A percentile compares a stretch with the other conserved stretches of the same genome.
phyloP scores from a whole-genome alignment of 345 rosid genomes.

The Arabis hirsuta region DNA sequence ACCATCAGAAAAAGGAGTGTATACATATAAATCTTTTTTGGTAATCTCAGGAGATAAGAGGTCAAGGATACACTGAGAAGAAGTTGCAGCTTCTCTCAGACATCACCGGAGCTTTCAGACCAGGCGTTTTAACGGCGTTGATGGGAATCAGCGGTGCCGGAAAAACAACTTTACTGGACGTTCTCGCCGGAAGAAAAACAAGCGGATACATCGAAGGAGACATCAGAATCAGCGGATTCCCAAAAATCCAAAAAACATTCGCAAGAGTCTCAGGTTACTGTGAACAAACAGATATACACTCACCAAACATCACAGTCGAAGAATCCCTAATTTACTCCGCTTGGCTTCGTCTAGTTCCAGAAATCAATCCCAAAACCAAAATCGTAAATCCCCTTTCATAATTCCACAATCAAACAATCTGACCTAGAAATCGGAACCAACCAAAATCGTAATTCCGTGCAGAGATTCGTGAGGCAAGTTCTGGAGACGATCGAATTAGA shows the following conservation, averaged over 20 bases:
- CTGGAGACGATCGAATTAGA: conserved; percentile 77
- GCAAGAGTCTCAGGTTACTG: conserved; percentile 88
- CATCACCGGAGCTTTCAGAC: conserved; percentile 68
- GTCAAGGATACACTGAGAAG: conserved; percentile 52
- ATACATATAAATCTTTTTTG: not conserved
- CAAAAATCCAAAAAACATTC: conserved; percentile 72
- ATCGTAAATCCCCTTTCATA: conserved; percentile 45
- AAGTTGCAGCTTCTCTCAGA: conserved; percentile 67
- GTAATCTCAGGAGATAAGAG: conserved; percentile 60
- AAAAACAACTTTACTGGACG: conserved; percentile 85
- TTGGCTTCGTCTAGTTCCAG: conserved; percentile 73
- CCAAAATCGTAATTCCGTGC: not conserved
- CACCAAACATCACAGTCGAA: conserved; percentile 69
- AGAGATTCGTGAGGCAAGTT: conserved; percentile 79
- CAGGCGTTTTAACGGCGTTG: conserved; percentile 78
- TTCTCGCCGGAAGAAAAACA: conserved; percentile 86
- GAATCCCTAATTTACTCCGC: conserved; percentile 81
- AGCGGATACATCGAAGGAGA: conserved; percentile 75
- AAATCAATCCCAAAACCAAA: conserved; percentile 61
- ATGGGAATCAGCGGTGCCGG: conserved; percentile 97
- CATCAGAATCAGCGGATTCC: conserved; percentile 67
- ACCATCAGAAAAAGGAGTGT: not conserved
- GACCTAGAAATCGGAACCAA: not conserved
- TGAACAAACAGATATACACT: conserved; percentile 84
- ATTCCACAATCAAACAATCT: too few relatives aligned